phyloP scores from a whole-genome alignment of 768 basidiomycete species.

The Hypholoma sublateritium region DNA sequence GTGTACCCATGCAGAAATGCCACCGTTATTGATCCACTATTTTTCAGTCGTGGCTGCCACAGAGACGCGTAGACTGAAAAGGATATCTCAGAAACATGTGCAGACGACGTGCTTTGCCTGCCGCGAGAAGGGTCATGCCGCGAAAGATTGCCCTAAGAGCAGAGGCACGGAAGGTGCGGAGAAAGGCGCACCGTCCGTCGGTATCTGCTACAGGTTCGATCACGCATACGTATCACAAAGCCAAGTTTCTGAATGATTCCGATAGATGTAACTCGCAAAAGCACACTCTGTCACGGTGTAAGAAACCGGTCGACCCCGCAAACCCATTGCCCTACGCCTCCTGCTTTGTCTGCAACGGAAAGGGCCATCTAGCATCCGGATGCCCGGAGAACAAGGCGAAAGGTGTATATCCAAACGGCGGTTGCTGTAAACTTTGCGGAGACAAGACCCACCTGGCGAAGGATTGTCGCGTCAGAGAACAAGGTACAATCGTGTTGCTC shows the following conservation, averaged over 20 bases:
- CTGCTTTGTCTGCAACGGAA: conserved; percentile 86
- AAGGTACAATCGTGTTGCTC: conserved; percentile 36
- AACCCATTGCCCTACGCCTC: conserved; percentile 85
- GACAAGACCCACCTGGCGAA: conserved; percentile 84
- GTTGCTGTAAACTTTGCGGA: conserved; percentile 86
- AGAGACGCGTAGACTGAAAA: conserved; percentile 65
- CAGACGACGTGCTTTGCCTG: conserved; percentile 85
- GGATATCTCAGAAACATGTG: conserved; percentile 55
- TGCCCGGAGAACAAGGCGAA: conserved; percentile 80
- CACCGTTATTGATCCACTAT: background rate
- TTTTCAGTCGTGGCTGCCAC: conserved; percentile 23
- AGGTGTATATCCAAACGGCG: conserved; percentile 90
- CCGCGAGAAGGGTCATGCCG: conserved; percentile 79
- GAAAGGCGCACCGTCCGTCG: conserved; percentile 34
- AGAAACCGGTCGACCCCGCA: conserved; percentile 54
- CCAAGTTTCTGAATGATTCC: background rate
- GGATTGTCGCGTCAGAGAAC: conserved; percentile 69
- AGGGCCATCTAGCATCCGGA: conserved; percentile 81
- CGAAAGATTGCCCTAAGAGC: conserved; percentile 70
- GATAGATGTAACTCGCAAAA: conserved; percentile 77
- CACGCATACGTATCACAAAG: background rate
- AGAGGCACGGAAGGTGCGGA: conserved; percentile 13
- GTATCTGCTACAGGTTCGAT: conserved; percentile 72
- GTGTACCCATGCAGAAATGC: background rate
- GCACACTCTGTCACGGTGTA: conserved; percentile 81